Conservation (phyloP, 805 yeast genomes). For the Jamesozyma jinghongensis region DNA sequence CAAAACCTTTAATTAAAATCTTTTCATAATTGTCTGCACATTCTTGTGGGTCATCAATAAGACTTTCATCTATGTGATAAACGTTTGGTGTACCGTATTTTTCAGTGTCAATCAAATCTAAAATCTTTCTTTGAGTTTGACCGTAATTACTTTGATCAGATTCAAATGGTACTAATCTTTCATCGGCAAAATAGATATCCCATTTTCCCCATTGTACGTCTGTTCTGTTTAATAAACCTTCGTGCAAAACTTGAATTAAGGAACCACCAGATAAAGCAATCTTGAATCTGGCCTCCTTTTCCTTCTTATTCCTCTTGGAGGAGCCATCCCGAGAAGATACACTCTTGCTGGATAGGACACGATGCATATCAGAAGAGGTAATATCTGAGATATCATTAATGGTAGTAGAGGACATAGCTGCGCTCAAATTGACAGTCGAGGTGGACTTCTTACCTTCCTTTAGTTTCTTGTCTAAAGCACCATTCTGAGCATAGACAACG, state of each 20-base stretch:
- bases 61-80: constrained; percentile 70
- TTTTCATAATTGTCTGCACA: constrained; percentile 93
- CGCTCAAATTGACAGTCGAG: constrained; percentile 13
- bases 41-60: constrained; percentile 75
- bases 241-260: constrained; percentile 71
- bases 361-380: constrained; percentile 11
- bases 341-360: constrained; percentile 17
- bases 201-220: constrained; percentile 86
- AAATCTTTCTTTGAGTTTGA: constrained; percentile 70
- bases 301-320: constrained; percentile 24
- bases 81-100: constrained; percentile 51
- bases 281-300: constrained; percentile 64
- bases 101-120: constrained; percentile 43
- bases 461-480: constrained; percentile 24
- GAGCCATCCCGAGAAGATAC: constrained; percentile 8
- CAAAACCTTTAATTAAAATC: constrained; percentile 77
- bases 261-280: constrained; percentile 94
- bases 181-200: constrained; percentile 96
- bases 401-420: constrained; percentile 1
- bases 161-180: constrained; percentile 82
- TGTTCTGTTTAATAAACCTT: constrained; percentile 69
- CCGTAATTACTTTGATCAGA: constrained; percentile 83
- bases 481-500: constrained; percentile 78
- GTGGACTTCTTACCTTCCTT: constrained; percentile 13
- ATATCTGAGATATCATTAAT: constrained; percentile 1